Percentiles rank a stretch among this genome's conserved stretches.
phyloP scores from a whole-genome alignment of 2,329 filamentous ascomycete species.

The Acrodontium crateriforme region DNA sequence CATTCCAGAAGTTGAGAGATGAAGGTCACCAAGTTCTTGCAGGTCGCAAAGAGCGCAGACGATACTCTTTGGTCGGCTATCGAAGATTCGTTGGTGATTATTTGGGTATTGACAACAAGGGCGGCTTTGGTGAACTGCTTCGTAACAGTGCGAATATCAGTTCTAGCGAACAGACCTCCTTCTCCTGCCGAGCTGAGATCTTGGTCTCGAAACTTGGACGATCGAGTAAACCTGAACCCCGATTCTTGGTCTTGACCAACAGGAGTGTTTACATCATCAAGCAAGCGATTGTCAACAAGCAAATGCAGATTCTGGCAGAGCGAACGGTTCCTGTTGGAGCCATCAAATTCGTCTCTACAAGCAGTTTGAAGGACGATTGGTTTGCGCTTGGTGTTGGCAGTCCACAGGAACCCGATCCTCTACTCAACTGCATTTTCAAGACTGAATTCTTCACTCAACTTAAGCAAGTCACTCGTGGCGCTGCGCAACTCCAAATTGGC shows the following conservation, averaged over 20 bases:
- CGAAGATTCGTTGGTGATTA: slow-evolving; percentile 92
- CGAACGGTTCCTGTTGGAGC: slow-evolving; percentile 69
- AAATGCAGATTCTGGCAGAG: slow-evolving; percentile 69
- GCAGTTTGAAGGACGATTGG: slow-evolving; percentile 84
- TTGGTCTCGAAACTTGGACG: slow-evolving; percentile 91
- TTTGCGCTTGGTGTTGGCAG: slow-evolving; percentile 87
- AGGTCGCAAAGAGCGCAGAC: slow-evolving; percentile 76
- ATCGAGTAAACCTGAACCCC: slow-evolving; percentile 82
- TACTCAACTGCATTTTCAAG: slow-evolving; percentile 87
- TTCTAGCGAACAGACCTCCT: slow-evolving; percentile 60
- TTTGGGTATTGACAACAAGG: slow-evolving; percentile 68
- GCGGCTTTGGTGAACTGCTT: slow-evolving; percentile 68
- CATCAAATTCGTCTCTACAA: slow-evolving; percentile 76
- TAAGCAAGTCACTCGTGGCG: slow-evolving; percentile 62
- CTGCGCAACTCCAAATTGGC: slow-evolving; percentile 69
- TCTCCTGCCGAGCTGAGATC: slow-evolving; percentile 83
- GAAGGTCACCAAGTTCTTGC: slow-evolving; percentile 71
- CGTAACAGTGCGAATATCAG: slow-evolving; percentile 56
- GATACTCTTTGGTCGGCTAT: slow-evolving; percentile 83
- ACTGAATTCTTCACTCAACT: slow-evolving; percentile 95
- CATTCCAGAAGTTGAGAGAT: slow-evolving; percentile 78
- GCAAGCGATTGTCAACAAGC: slow-evolving; percentile 68
- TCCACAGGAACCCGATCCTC: slow-evolving; percentile 80
- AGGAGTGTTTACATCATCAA: slow-evolving; percentile 81
- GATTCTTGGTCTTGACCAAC: slow-evolving; percentile 65